Evolutionary conservation across 2,329 filamentous ascomycete genomes (phyloP).

Genomic region (Bipolaris sorokiniana): DNA sequence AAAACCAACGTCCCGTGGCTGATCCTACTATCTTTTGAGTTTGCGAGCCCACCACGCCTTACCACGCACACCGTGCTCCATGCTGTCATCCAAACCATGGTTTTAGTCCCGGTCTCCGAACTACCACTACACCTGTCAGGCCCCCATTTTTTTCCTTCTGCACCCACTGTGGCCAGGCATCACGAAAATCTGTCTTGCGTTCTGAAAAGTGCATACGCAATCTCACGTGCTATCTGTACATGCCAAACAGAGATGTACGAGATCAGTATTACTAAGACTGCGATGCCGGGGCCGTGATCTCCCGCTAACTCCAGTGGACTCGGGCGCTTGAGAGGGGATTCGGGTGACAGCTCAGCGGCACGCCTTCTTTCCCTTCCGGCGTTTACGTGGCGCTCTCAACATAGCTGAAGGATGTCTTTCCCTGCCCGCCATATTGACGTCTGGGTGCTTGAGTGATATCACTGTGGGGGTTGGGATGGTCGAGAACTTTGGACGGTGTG

Average conservation of each 20-base stretch:
- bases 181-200: conserved; percentile 1
- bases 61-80: conserved; percentile 4
- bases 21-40: conserved; percentile 12
- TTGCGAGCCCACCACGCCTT: conserved; percentile 2
- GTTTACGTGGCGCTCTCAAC: conserved; percentile 17
- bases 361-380: conserved; percentile 7
- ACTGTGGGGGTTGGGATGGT: conserved; percentile 2
- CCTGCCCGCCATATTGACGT: conserved; percentile 1
- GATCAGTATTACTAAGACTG: conserved; percentile 6
- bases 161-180: background rate
- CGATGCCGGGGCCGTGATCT: conserved; percentile 11
- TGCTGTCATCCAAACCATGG: conserved; percentile 8
- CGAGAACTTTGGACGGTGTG: conserved; percentile 6
- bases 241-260: background rate
- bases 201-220: no score
- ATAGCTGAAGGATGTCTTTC: conserved; percentile 11
- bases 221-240: no score
- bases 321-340: conserved; percentile 2
- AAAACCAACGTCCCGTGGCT: conserved; percentile 18
- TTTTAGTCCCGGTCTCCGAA: background rate
- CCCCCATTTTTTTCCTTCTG: background rate
- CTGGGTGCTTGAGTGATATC: background rate
- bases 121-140: background rate
- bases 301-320: conserved; percentile 8
- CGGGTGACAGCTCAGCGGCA: conserved; percentile 9